Evolutionary conservation across 805 yeast genomes (phyloP), one percentile per base, ranked within the genome.

Genomic region (Metschnikowia vanudenii): DNA sequence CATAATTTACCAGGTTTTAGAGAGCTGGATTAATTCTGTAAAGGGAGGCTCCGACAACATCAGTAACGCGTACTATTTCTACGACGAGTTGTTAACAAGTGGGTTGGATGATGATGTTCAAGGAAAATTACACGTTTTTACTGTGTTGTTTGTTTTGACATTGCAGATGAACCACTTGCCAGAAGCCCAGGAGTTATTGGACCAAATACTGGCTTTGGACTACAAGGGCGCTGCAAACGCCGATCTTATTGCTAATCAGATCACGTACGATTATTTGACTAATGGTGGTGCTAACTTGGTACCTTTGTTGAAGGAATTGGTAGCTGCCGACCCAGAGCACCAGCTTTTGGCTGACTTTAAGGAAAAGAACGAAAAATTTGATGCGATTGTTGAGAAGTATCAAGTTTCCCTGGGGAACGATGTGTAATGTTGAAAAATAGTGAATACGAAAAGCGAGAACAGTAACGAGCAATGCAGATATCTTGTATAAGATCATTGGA

Each of bases 161-260:
- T 68, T 91, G 57, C 89, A 88, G 68, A 78, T 89, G 62, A 80
- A 82, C 41, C 86, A 91, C 59, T 71, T 80, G 46, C 92, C 91
- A 2, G 97, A 92, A 67, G 91, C 96, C 9, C 77, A 78, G 49
- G 88, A 87, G 51, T 71, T 82, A 31, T 54, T 65, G 49, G 50
- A 55, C 33, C 74, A 68, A 53, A 68, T 85, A 11, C 68, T 67
- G 26, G 68, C 75, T 41, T 66, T 79, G 66, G 65, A 71, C 28
- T 69, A 68, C 14, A 52, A 54, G 37, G 54, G 57, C 12, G 35
- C 36, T 12, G 46, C 41, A 4, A 56, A 62, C 26, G 72, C 67
- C 13, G 81, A 81, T 60, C 69, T 80, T 33, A 55, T 84, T 34
- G 86, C 89, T 39, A 82, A 85, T 61, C 76, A 82, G 59, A 80